These are phyloP conservation scores for Carex myosuroides DNA, from an alignment of 176 grass and related monocot genomes.

Conservation along the genomic window DNA sequence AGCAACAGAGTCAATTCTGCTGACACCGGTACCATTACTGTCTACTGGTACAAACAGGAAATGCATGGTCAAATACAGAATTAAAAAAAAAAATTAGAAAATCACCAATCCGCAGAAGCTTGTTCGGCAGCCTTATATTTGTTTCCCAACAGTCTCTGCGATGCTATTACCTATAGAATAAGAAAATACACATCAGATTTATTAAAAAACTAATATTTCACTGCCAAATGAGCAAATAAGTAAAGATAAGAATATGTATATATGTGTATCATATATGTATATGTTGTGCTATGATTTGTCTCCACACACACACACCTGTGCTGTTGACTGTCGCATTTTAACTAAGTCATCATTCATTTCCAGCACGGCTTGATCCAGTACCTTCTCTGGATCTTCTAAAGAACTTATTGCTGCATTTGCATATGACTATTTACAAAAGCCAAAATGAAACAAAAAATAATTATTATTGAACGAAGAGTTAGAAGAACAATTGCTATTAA, in stretches of 20 bases:
- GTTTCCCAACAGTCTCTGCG: conserved; percentile 85
- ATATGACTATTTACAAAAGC: conserved; percentile 57
- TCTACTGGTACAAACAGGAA: background rate
- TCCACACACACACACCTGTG: conserved; percentile 57
- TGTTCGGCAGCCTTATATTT: conserved; percentile 88
- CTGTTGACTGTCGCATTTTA: conserved; percentile 94
- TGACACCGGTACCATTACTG: background rate
- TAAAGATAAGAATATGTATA: background rate
- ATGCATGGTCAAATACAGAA: background rate
- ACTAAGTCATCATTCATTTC: conserved; percentile 97
- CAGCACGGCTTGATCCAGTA: conserved; percentile 86
- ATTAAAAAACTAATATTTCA: background rate
- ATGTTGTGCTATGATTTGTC: background rate
- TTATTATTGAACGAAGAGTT: background rate
- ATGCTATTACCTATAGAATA: conserved; percentile 78
- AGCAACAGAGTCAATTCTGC: background rate
- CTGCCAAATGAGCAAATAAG: background rate
- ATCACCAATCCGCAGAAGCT: conserved; percentile 83
- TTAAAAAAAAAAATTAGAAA: background rate
- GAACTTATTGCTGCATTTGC: conserved; percentile 80
- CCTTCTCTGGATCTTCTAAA: conserved; percentile 98
- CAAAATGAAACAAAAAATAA: conserved; percentile 15
- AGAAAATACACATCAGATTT: conserved; percentile 4
- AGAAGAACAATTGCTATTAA: background rate
- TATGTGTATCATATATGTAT: background rate